Percentiles rank a stretch among this genome's conserved stretches.
phyloP scores from a whole-genome alignment of 768 basidiomycete genomes.

The Russula sp. region DNA sequence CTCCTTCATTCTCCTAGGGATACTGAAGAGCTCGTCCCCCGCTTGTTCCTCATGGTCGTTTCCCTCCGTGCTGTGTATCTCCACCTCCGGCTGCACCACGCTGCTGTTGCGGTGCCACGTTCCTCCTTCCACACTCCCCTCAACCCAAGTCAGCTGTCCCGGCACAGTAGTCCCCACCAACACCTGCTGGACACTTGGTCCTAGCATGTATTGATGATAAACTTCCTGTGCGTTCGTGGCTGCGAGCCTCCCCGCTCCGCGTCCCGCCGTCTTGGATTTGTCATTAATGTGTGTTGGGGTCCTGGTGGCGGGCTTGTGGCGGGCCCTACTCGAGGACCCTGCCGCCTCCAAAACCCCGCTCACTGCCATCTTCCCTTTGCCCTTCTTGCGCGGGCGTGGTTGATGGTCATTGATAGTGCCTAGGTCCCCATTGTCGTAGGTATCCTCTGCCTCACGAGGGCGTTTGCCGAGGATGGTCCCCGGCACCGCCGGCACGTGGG shows the following conservation, averaged over 20 bases:
- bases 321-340: background rate
- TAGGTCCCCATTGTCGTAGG: too few species aligned
- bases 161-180: too few species aligned
- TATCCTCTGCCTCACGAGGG: too few species aligned
- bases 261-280: background rate
- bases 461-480: too few species aligned
- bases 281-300: background rate
- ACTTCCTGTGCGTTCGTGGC: background rate
- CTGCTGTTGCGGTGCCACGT: background rate
- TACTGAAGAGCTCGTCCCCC: background rate
- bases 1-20: background rate
- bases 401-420: background rate
- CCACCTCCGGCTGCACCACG: background rate
- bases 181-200: background rate
- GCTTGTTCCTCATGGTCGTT: background rate
- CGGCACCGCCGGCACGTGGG: too few species aligned
- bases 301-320: background rate
- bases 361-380: background rate
- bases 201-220: background rate
- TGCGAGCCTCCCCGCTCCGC: background rate
- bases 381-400: background rate
- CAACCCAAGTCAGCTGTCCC: background rate
- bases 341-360: background rate
- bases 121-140: background rate
- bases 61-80: background rate